Evolutionary conservation across 176 grass and related monocot species (phyloP), one percentile per base, ranked within the genome.

Genomic region (Oryza nivara): DNA sequence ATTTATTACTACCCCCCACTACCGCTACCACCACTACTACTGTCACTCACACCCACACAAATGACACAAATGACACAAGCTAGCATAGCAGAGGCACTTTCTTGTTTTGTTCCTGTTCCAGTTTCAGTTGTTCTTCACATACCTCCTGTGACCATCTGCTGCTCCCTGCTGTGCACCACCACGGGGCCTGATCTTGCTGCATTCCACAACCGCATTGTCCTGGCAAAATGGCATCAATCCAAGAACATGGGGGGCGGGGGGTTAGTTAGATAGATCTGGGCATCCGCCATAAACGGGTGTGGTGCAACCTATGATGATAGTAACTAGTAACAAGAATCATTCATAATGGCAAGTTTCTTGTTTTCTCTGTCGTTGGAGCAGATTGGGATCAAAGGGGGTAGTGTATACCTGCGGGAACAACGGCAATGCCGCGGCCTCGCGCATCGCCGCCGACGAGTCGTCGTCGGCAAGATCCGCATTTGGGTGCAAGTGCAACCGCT

Each of bases 401-500:
- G 40, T 41, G 3, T 63, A 17, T 80, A 83, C 82, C 88, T 89
- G 51, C 12, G 73, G 74, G 78, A 56, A 11, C 61, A 85, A 61
- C 45, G 85, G 80, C 86, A 80, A 87, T 74, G 80, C 81, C 32
- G 46, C 45, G 11, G 80, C 81, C 48, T 36, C 45, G 25, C 71
- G 72, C 28, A 52, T 52, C 73, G 45, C 74, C 74, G 69, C 9
- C 72, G 86, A 58, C 11, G 70, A 56, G 74, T 73, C 77, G 2
- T 5, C 48, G 25, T 9, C 47, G 46, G 68, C 25, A 51, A 89
- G 89, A 90, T 94, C 85, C 82, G 47, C 88, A 76, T 84, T 51
- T 35, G 79, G 89, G 85, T 90, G 91, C 93, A 92, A 83, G 69
- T 80, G 87, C 76, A 88, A 84, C 70, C 66, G 76, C 69, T 7